phyloP scores from a whole-genome alignment of 192 early-diverging fungal species.

The Coemansia sp. region DNA sequence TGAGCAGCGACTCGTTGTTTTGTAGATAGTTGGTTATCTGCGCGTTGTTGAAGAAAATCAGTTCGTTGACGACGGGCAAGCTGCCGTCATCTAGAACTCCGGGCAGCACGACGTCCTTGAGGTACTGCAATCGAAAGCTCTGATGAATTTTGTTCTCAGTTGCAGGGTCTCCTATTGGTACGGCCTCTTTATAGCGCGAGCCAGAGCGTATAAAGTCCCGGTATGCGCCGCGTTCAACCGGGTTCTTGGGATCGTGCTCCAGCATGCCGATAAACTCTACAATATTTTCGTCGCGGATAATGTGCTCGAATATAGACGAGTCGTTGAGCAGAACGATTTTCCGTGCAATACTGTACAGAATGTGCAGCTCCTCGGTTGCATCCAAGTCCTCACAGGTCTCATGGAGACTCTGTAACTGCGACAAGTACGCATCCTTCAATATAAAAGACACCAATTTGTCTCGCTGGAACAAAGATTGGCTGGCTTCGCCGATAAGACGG shows the following conservation, averaged over 20 bases:
- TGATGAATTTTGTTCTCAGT: slow-evolving; percentile 82
- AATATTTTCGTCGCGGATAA: slow-evolving; percentile 79
- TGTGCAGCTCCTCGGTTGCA: slow-evolving; percentile 66
- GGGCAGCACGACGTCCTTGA: slow-evolving; percentile 83
- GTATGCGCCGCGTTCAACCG: slow-evolving; percentile 69
- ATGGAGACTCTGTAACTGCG: slow-evolving; percentile 67
- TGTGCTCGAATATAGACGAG: slow-evolving; percentile 66
- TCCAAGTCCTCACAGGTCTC: slow-evolving; percentile 86
- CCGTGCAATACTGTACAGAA: slow-evolving; percentile 71
- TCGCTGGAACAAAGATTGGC: slow-evolving; percentile 58
- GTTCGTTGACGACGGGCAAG: slow-evolving; percentile 67
- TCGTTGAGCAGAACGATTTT: slow-evolving; percentile 82
- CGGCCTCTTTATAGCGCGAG: slow-evolving; percentile 68
- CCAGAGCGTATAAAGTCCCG: slow-evolving; percentile 66
- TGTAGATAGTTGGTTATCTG: slow-evolving; percentile 81
- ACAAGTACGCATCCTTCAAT: slow-evolving; percentile 64
- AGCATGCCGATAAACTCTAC: slow-evolving; percentile 74
- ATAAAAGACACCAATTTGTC: slow-evolving; percentile 67
- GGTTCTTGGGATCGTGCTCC: slow-evolving; percentile 84
- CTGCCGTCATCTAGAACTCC: slow-evolving; percentile 77
- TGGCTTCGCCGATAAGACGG: slow-evolving; percentile 58
- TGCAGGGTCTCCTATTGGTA: slow-evolving; percentile 73
- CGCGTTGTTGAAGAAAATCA: slow-evolving; percentile 81
- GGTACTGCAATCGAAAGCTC: slow-evolving; percentile 82
- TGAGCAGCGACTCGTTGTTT: slow-evolving; percentile 67